Conservation (phyloP, 1,139 yeast species). For the Pneumocystis carinii region DNA sequence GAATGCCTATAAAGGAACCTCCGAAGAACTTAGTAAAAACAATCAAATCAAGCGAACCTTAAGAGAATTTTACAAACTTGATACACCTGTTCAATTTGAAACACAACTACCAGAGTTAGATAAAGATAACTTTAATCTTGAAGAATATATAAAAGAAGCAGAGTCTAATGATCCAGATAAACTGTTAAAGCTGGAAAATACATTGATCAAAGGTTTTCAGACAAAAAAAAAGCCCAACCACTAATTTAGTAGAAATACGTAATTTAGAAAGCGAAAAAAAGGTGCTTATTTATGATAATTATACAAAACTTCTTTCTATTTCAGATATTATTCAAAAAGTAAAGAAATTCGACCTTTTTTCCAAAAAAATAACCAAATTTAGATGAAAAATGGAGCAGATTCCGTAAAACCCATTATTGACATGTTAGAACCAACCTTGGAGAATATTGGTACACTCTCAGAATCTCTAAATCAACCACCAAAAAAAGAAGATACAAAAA, state of each 20-base stretch:
- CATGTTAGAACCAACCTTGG: neutral
- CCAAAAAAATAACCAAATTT: neutral
- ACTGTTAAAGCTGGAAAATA: neutral
- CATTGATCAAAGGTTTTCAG: neutral
- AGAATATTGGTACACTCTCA: neutral
- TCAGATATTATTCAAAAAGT: neutral
- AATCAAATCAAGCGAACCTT: neutral
- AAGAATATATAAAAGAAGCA: neutral
- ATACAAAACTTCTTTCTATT: neutral
- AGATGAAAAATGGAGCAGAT: neutral
- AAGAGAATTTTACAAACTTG: conserved; percentile 1
- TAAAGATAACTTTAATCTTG: neutral
- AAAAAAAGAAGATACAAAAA: neutral
- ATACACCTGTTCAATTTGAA: neutral
- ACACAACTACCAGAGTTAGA: neutral
- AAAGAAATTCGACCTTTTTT: neutral
- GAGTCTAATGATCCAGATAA: neutral
- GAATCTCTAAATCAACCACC: neutral
- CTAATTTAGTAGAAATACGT: neutral
- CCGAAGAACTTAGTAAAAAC: neutral
- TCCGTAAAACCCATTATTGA: neutral
- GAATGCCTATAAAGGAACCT: neutral
- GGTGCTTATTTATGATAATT: neutral
- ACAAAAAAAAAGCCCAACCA: neutral
- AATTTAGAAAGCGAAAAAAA: neutral